phyloP scores from a whole-genome alignment of 345 rosid genomes.

The Syzygium jambos region DNA sequence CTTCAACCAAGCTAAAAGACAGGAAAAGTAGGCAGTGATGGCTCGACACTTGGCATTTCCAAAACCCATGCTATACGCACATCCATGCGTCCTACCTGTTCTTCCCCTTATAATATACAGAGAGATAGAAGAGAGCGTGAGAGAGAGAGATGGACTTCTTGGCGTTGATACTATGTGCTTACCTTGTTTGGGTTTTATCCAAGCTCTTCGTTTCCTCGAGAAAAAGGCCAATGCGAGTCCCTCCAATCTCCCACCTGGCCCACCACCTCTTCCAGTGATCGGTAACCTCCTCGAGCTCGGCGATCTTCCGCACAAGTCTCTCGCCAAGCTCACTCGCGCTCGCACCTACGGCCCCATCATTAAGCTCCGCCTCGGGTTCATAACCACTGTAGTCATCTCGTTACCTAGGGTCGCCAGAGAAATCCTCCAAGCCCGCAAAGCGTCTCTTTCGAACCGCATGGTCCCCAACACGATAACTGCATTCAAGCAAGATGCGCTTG shows the following conservation, averaged over 20 bases:
- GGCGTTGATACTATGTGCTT: not conserved
- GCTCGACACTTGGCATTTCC: not conserved
- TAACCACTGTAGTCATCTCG: no score
- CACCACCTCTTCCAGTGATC: slow-evolving; percentile 19
- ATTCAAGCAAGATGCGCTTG: not conserved
- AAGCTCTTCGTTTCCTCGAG: not conserved
- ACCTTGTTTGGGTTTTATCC: not conserved
- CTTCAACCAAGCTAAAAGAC: not conserved
- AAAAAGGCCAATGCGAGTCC: not conserved
- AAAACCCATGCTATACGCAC: not conserved
- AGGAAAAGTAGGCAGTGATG: not conserved
- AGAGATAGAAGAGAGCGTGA: not conserved
- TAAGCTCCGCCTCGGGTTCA: slow-evolving; percentile 8
- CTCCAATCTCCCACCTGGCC: slow-evolving; percentile 20
- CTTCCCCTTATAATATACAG: not conserved
- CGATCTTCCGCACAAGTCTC: slow-evolving; percentile 18
- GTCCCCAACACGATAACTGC: no score
- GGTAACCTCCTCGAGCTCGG: slow-evolving; percentile 36
- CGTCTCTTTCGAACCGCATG: no score
- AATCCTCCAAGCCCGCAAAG: no score
- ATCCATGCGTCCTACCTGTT: not conserved
- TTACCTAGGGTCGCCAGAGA: no score
- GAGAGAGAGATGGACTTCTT: not conserved
- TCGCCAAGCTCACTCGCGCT: slow-evolving; percentile 27
- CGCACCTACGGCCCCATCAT: slow-evolving; percentile 32